phyloP scores from a whole-genome alignment of 495 filamentous ascomycete species.

The Xylaria curta region DNA sequence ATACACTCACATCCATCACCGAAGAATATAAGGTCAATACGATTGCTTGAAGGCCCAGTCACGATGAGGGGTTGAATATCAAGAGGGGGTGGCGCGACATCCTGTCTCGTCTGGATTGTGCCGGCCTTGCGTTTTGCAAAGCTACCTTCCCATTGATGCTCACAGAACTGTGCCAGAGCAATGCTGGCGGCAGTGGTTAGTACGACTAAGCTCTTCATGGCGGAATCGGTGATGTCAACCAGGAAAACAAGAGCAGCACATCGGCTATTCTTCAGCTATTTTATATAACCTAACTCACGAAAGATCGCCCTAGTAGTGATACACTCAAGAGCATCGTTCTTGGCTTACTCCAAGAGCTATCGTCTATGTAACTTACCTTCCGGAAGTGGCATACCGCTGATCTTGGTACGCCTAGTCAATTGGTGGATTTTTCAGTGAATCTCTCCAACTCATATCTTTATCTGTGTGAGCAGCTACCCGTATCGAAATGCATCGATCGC shows the following conservation, averaged over 20 bases:
- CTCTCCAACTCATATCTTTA: neutral
- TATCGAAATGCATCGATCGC: neutral
- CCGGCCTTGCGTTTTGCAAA: slow-evolving; percentile 30
- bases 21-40: slow-evolving; percentile 38
- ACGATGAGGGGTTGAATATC: slow-evolving; percentile 39
- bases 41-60: slow-evolving; percentile 36
- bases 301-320: neutral
- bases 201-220: slow-evolving; percentile 29
- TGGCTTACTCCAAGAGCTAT: slow-evolving; percentile 20
- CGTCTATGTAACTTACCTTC: slow-evolving; percentile 12
- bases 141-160: slow-evolving; percentile 37
- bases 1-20: slow-evolving; percentile 35
- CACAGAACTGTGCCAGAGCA: slow-evolving; percentile 33
- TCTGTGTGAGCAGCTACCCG: neutral
- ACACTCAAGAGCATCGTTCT: neutral
- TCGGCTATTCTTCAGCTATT: neutral
- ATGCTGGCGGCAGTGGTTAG: slow-evolving; percentile 1
- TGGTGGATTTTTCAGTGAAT: neutral
- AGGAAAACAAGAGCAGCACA: neutral
- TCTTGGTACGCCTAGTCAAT: neutral
- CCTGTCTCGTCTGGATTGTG: slow-evolving; percentile 26
- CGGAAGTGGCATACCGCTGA: slow-evolving; percentile 12
- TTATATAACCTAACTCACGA: slow-evolving; percentile 1
- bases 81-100: slow-evolving; percentile 33
- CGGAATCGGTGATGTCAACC: neutral